Evolutionary conservation across 2,329 filamentous ascomycete species (phyloP).

Genomic region (Penicillium sp.): DNA sequence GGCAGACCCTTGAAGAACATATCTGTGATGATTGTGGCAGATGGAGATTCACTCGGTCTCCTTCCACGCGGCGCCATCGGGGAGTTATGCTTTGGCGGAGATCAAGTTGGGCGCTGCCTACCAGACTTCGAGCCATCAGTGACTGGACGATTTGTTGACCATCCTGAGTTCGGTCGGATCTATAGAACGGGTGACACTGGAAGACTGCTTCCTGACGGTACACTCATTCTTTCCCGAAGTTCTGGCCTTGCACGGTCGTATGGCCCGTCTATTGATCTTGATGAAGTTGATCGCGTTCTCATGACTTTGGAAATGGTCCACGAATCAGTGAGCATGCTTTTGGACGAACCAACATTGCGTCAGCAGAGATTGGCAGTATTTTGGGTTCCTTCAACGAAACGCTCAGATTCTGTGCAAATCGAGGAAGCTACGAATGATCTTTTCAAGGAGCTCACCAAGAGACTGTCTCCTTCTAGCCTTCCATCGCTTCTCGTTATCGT

Average conservation of each 20-base stretch:
- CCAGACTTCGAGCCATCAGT: constrained; percentile 49
- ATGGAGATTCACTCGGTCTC: constrained; percentile 46
- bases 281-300: constrained; percentile 67
- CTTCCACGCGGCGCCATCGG: constrained; percentile 71
- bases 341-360: constrained; percentile 41
- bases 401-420: constrained; percentile 1
- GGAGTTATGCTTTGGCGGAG: constrained; percentile 82
- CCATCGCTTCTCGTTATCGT: constrained; percentile 72
- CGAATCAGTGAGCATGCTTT: constrained; percentile 64
- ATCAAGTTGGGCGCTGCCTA: constrained; percentile 58
- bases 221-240: constrained; percentile 68
- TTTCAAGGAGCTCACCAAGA: constrained; percentile 53
- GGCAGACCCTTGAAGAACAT: constrained; percentile 73
- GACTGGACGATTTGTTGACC: constrained; percentile 63
- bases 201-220: constrained; percentile 72
- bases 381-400: constrained; percentile 53
- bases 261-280: constrained; percentile 74
- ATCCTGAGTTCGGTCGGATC: constrained; percentile 66
- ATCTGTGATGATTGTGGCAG: constrained; percentile 63
- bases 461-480: constrained; percentile 73
- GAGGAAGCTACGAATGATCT: constrained; percentile 43
- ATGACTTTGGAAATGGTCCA: constrained; percentile 51
- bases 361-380: constrained; percentile 64
- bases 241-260: constrained; percentile 79
- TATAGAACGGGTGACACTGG: constrained; percentile 84